These are phyloP conservation scores for Trichoderma atroviride DNA, from an alignment of 2,329 filamentous ascomycete species.

Conservation along the genomic window DNA sequence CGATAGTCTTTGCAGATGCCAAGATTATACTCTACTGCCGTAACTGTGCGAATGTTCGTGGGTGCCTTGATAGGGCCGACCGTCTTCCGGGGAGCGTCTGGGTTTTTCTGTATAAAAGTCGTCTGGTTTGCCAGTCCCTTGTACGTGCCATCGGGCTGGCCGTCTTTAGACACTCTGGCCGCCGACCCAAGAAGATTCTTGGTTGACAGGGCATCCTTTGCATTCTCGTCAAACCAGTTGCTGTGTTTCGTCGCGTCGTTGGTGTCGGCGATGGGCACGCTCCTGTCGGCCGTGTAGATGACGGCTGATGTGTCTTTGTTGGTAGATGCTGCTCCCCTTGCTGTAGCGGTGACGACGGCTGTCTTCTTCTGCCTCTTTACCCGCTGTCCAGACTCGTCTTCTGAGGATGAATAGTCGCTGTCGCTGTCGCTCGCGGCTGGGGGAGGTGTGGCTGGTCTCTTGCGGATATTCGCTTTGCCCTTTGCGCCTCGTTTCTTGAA, in stretches of 20 bases:
- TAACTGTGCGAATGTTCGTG: constrained; percentile 88
- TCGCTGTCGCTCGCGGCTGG: constrained; percentile 65
- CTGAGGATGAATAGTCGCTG: constrained; percentile 69
- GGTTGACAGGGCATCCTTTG: constrained; percentile 48
- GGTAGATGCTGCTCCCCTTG: constrained; percentile 47
- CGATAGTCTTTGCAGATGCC: constrained; percentile 92
- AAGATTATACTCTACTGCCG: constrained; percentile 84
- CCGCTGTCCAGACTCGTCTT: constrained; percentile 74
- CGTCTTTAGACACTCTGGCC: constrained; percentile 48
- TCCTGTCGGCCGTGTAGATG: constrained; percentile 63
- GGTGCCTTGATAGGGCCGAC: constrained; percentile 88
- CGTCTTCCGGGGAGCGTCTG: constrained; percentile 67
- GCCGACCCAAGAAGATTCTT: constrained; percentile 63
- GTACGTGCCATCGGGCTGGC: constrained; percentile 67
- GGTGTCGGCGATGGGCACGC: constrained; percentile 62
- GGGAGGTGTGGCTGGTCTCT: constrained; percentile 77
- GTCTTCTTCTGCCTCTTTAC: constrained; percentile 78
- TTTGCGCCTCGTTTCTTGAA: constrained; percentile 89
- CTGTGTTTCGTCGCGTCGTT: constrained; percentile 89
- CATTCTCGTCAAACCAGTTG: constrained; percentile 86
- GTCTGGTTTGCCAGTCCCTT: constrained; percentile 73
- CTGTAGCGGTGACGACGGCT: constrained; percentile 67
- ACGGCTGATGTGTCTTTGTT: constrained; percentile 51
- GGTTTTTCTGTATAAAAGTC: constrained; percentile 79
- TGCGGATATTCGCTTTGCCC: constrained; percentile 75